Conservation (phyloP, 106 monocot species). For the Platanthera guangdongensis region DNA sequence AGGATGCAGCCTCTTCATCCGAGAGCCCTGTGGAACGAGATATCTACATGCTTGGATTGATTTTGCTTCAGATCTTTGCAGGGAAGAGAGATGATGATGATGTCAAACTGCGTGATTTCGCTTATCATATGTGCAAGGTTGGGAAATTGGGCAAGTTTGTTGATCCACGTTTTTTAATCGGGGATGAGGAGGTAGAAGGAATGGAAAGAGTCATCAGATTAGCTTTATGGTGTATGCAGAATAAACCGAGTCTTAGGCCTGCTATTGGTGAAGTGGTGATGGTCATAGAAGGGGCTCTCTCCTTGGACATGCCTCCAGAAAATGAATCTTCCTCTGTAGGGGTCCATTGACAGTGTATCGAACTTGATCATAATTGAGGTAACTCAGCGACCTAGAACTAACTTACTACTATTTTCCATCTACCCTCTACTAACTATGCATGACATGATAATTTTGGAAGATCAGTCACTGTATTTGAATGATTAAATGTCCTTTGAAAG, state of each 20-base stretch:
- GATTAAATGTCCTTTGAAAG: conserved; percentile 7
- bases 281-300: conserved; percentile 38
- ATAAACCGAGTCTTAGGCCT: conserved; percentile 20
- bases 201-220: conserved; percentile 28
- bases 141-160: conserved; percentile 18
- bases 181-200: conserved; percentile 16
- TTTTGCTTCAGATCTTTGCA: conserved; percentile 25
- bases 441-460: conserved; percentile 9
- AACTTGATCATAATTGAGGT: conserved; percentile 6
- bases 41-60: conserved; percentile 31
- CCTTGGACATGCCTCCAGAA: conserved; percentile 39
- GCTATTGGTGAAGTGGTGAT: conserved; percentile 31
- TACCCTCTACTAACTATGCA: conserved; percentile 3
- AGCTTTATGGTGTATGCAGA: conserved; percentile 44
- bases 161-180: conserved; percentile 21
- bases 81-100: conserved; percentile 8
- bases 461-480: background rate
- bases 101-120: conserved; percentile 11
- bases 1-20: conserved; percentile 18
- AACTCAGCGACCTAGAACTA: conserved; percentile 6
- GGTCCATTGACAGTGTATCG: background rate
- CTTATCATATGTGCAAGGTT: conserved; percentile 12
- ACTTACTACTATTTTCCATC: conserved; percentile 5
- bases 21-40: conserved; percentile 34
- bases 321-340: conserved; percentile 7